Base-by-base conservation (phyloP, 768 basidiomycete species). In the Russula emetica region DNA sequence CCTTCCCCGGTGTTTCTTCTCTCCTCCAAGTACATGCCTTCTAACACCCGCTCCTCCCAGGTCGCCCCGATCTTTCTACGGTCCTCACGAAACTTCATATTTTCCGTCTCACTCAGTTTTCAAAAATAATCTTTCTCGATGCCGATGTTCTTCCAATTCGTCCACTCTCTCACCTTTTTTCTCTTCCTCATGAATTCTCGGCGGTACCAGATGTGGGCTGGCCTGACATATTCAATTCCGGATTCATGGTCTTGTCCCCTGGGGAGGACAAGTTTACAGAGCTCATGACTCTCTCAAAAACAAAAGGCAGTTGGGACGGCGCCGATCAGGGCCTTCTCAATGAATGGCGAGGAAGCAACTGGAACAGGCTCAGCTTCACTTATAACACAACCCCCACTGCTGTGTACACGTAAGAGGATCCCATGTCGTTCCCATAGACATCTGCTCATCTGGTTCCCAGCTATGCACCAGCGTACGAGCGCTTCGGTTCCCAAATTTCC, bases 221-320 rank as follows among this genome's bases (percentile, higher is more conserved):
- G 97, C 97, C 97, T 45, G 97, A 99, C 76, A 95, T 97, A 66
- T 99, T 99, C 80, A 99, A 99, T 74, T 96, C 95, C 26, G 97
- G 97, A 44, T 87, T 98, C 52, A 82, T 99, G 76, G 94, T 98
- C 56, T 75, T 94, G 42, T 80, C 83, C 58, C 94, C 94, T 1
- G 85, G 86, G 11, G 82, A 90, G 69, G 85, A 87, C 66, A 94
- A 94, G 71, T 99, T 96, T 73, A 77, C 80, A 8, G 81, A 88
- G 57, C 78, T 98, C 62, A 81, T 79, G 65, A 76, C 81, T 18
- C 80, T 97, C 61, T 79, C 94, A 65, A 83, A 85, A 66, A 76
- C 84, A 20, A 88, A 87, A 70, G 96, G 94, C 18, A 88, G 86
- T 51, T 98, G 95, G 88, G 96, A 98, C 71, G 97, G 97, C 10